A percentile compares a stretch with the other conserved stretches of the same genome.
Evolutionary conservation across 371 early-diverging fungal genomes (phyloP).

Genomic region (Haplosporangium sp.): DNA sequence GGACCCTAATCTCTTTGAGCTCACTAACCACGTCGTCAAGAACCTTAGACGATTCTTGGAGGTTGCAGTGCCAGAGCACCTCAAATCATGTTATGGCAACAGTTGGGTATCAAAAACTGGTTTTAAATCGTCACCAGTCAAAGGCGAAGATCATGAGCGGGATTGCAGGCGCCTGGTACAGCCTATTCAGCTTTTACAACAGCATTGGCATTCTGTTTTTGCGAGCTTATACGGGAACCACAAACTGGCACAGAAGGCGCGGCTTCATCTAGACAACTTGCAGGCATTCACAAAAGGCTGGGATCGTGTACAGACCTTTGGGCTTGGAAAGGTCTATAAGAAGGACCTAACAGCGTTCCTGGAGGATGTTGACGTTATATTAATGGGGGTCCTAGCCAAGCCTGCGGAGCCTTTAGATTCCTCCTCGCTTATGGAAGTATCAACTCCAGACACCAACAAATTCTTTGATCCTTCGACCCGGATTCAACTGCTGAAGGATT

Average conservation of each 20-base stretch:
- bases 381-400: conserved; percentile 24
- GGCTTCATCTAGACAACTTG: conserved; percentile 8
- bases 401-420: conserved; percentile 3
- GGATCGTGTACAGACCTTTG: conserved; percentile 47
- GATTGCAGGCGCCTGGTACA: conserved; percentile 26
- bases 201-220: conserved; percentile 32
- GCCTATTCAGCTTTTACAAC: conserved; percentile 25
- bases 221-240: conserved; percentile 8
- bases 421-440: neutral
- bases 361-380: conserved; percentile 33
- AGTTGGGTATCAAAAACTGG: conserved; percentile 20
- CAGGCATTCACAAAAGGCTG: conserved; percentile 39
- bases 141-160: conserved; percentile 22
- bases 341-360: conserved; percentile 35
- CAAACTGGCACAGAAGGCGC: conserved; percentile 3
- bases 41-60: conserved; percentile 35
- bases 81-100: conserved; percentile 24
- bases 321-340: conserved; percentile 47
- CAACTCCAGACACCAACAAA: neutral
- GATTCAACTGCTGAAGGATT: conserved; percentile 25
- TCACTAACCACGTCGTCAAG: conserved; percentile 36
- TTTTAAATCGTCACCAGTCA: conserved; percentile 11
- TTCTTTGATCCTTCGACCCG: conserved; percentile 24
- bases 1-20: conserved; percentile 34
- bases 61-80: conserved; percentile 33